These are phyloP conservation scores for Benincasa hispida DNA, from an alignment of 306 rosid genomes.

Conservation along the genomic window DNA sequence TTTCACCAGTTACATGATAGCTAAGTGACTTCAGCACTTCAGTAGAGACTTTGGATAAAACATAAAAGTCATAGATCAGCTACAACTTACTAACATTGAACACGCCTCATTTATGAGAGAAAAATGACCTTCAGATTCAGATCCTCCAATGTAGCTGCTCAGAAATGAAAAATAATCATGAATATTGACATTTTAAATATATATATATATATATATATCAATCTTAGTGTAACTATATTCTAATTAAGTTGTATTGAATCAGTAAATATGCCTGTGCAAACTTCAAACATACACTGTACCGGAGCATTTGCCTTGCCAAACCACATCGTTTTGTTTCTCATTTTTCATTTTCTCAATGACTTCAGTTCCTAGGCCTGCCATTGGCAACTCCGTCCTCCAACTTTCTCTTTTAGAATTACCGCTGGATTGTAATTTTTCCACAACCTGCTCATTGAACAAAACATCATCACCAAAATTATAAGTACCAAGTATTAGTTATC, in stretches of 20 bases:
- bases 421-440: slow-evolving; percentile 61
- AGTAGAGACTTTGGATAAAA: not conserved
- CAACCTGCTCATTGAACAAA: slow-evolving; percentile 46
- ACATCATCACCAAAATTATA: not conserved
- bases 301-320: slow-evolving; percentile 97
- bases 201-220: not conserved
- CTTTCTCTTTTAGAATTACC: slow-evolving; percentile 57
- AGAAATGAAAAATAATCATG: not conserved
- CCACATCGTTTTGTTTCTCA: slow-evolving; percentile 57
- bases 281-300: slow-evolving; percentile 90
- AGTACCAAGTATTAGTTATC: not conserved
- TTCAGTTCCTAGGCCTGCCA: slow-evolving; percentile 46
- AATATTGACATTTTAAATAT: slow-evolving; percentile 1
- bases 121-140: slow-evolving; percentile 70
- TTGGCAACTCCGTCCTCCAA: slow-evolving; percentile 70
- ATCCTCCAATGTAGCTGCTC: slow-evolving; percentile 90
- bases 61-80: slow-evolving; percentile 8
- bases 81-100: slow-evolving; percentile 75
- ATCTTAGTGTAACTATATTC: not conserved
- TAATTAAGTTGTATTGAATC: not conserved
- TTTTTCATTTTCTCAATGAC: slow-evolving; percentile 59
- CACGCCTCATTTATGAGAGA: slow-evolving; percentile 85
- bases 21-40: not conserved
- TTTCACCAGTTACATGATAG: not conserved
- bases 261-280: not conserved